Conservation (phyloP, 768 basidiomycete species). For the Royoungia palumana region DNA sequence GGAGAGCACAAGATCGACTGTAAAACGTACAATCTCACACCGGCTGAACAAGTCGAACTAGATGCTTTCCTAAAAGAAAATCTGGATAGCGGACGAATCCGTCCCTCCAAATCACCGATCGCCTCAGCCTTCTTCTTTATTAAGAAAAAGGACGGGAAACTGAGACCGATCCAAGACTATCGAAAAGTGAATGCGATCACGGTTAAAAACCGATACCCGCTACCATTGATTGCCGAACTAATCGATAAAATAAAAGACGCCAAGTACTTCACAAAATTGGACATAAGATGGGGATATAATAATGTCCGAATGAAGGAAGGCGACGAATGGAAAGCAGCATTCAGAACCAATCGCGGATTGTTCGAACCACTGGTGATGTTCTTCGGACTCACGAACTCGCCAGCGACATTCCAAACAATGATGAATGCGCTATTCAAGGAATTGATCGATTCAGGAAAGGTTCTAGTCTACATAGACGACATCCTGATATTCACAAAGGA, state of each 20-base stretch:
- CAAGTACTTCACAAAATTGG: too few relatives aligned
- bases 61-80: neutral
- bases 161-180: neutral
- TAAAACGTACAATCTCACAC: too few relatives aligned
- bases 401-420: too few relatives aligned
- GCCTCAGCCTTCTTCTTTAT: neutral
- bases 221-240: neutral
- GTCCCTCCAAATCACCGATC: neutral
- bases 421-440: too few relatives aligned
- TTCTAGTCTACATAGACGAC: too few relatives aligned
- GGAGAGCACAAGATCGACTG: too few relatives aligned
- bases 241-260: too few relatives aligned
- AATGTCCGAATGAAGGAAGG: too few relatives aligned
- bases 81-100: neutral
- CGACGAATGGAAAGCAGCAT: neutral
- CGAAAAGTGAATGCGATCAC: neutral
- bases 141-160: neutral
- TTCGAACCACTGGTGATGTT: neutral
- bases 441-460: too few relatives aligned
- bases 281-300: too few relatives aligned
- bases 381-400: neutral
- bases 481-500: constrained; percentile 23
- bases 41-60: neutral
- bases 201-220: neutral
- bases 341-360: neutral